Conservation (phyloP, 805 yeast species). For the Wickerhamiella shivajii region DNA sequence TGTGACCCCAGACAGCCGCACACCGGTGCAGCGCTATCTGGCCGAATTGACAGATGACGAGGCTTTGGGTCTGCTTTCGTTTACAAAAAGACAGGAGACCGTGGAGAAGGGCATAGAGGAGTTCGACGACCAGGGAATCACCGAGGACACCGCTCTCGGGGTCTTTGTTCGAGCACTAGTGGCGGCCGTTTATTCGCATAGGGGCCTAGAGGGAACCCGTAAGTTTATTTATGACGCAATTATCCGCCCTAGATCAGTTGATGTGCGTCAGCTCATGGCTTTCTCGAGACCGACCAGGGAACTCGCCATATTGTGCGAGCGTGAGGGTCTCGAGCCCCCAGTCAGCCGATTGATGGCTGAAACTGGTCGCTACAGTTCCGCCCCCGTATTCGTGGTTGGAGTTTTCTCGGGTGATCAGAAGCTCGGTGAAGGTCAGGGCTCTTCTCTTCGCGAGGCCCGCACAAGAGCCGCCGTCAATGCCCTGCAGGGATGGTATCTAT, state of each 20-base stretch:
- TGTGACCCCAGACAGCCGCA: conserved; percentile 55
- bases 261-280: conserved; percentile 56
- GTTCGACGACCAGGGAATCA: conserved; percentile 2
- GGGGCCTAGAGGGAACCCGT: conserved; percentile 49
- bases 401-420: conserved; percentile 71
- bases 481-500: conserved; percentile 80
- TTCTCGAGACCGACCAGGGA: conserved; percentile 81
- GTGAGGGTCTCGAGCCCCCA: conserved; percentile 62
- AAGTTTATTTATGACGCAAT: conserved; percentile 60
- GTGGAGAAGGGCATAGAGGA: conserved; percentile 12
- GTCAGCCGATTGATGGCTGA: conserved; percentile 76
- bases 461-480: conserved; percentile 86
- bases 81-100: conserved; percentile 9
- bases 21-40: conserved; percentile 51
- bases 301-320: conserved; percentile 57
- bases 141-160: conserved; percentile 31
- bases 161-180: conserved; percentile 67
- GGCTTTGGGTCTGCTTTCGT: conserved; percentile 39
- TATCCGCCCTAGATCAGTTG: conserved; percentile 60
- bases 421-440: conserved; percentile 89
- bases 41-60: conserved; percentile 53
- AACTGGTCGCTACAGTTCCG: conserved; percentile 73
- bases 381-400: conserved; percentile 83
- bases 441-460: conserved; percentile 80
- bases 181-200: conserved; percentile 68